Conservation (phyloP, 495 filamentous ascomycete species). For the Podospora tetraspora region DNA sequence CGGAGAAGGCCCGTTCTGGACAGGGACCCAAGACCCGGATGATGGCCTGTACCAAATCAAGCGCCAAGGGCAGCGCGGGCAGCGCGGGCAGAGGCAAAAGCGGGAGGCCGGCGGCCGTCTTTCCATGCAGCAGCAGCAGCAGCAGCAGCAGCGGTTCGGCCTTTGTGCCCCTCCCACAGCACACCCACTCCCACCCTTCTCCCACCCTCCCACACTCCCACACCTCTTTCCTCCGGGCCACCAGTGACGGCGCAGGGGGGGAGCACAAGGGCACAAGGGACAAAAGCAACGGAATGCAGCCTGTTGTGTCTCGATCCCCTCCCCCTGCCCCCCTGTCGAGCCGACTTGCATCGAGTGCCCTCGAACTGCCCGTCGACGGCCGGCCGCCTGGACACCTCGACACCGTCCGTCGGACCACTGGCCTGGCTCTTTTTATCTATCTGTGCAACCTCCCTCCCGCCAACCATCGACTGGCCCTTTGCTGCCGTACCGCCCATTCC, state of each 20-base stretch:
- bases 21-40: neutral
- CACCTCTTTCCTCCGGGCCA: neutral
- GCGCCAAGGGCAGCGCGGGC: constrained; percentile 13
- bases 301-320: constrained; percentile 4
- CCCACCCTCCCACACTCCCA: neutral
- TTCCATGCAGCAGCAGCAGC: constrained; percentile 21
- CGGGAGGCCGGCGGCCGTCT: constrained; percentile 33
- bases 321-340: constrained; percentile 8
- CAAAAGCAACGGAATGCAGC: constrained; percentile 2
- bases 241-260: constrained; percentile 2
- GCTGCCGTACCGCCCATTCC: constrained; percentile 7
- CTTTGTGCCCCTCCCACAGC: constrained; percentile 11
- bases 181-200: neutral
- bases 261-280: neutral
- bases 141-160: neutral
- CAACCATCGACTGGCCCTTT: constrained; percentile 2
- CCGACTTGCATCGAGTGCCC: neutral
- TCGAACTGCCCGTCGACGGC: neutral
- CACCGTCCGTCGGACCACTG: constrained; percentile 3
- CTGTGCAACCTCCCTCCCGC: constrained; percentile 8
- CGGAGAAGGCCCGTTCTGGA: constrained; percentile 13
- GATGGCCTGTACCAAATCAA: constrained; percentile 18
- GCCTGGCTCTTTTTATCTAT: constrained; percentile 8
- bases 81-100: constrained; percentile 9
- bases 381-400: too few relatives aligned